phyloP scores from a whole-genome alignment of 352 stramenopile genomes.

The Globisporangium nodosum region DNA sequence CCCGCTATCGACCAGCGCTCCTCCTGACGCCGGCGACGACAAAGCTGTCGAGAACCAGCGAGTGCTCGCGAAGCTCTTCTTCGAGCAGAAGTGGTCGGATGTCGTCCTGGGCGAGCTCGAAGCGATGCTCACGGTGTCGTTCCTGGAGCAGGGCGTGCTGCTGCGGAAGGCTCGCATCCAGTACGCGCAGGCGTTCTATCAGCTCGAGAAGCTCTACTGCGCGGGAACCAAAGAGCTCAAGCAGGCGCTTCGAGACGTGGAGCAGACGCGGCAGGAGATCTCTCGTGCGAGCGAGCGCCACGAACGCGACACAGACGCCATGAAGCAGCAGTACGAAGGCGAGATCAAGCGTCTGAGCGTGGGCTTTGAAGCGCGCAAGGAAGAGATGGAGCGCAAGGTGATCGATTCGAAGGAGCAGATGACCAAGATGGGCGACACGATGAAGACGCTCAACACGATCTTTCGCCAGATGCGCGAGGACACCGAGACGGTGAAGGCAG shows the following conservation, averaged over 20 bases:
- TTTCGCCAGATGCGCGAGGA: conserved; percentile 92
- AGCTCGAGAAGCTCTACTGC: conserved; percentile 53
- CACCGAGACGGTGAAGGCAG: conserved; percentile 82
- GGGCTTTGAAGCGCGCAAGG: conserved; percentile 41
- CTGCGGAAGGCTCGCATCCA: conserved; percentile 74
- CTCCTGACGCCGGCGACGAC: background rate
- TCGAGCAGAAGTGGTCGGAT: conserved; percentile 90
- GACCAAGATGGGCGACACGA: conserved; percentile 89
- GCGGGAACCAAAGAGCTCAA: conserved; percentile 27
- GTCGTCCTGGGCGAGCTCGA: conserved; percentile 83
- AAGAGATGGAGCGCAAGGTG: conserved; percentile 69
- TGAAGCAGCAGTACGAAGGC: conserved; percentile 40
- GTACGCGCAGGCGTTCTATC: conserved; percentile 76
- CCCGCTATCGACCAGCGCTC: background rate
- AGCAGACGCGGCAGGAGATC: conserved; percentile 34
- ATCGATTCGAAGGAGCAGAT: conserved; percentile 74
- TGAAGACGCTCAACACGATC: conserved; percentile 91
- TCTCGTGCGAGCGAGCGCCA: conserved; percentile 25
- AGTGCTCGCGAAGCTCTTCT: conserved; percentile 60
- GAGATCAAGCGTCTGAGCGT: conserved; percentile 44
- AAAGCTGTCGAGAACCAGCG: conserved; percentile 19
- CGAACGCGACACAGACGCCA: conserved; percentile 28
- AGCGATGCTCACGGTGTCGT: conserved; percentile 83
- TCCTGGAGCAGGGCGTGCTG: conserved; percentile 83
- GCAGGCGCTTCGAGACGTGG: conserved; percentile 26